phyloP scores from a whole-genome alignment of 1,139 yeast genomes.

The Debaryomyces subglobosus region DNA sequence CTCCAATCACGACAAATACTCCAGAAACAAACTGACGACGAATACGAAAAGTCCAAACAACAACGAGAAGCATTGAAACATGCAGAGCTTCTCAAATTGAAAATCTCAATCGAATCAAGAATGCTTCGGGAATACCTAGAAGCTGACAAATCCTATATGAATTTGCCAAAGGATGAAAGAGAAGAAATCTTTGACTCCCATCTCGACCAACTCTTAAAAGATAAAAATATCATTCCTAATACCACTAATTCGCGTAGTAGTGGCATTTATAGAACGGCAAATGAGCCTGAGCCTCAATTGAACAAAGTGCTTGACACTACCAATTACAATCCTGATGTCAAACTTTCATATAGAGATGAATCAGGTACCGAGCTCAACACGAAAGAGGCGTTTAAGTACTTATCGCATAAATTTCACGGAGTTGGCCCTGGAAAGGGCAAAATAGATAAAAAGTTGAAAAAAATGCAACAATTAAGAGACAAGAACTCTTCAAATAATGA shows the following conservation, averaged over 20 bases:
- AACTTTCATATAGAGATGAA: conserved; percentile 69
- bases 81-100: conserved; percentile 37
- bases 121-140: conserved; percentile 44
- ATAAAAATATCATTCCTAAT: conserved; percentile 26
- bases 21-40: conserved; percentile 17
- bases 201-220: conserved; percentile 33
- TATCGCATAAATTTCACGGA: conserved; percentile 91
- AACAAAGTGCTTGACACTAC: conserved; percentile 25
- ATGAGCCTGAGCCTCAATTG: not conserved
- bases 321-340: conserved; percentile 64
- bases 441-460: conserved; percentile 12
- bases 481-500: not conserved
- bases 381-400: conserved; percentile 81
- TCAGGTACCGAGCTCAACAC: conserved; percentile 64
- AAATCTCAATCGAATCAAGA: conserved; percentile 42
- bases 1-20: conserved; percentile 51
- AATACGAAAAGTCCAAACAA: conserved; percentile 18
- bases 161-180: conserved; percentile 33
- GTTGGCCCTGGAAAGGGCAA: conserved; percentile 22
- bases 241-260: not conserved
- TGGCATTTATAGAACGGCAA: not conserved
- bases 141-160: conserved; percentile 33
- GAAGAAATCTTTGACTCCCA: conserved; percentile 27
- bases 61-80: conserved; percentile 33
- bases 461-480: conserved; percentile 3